Evolutionary conservation across 139 green algal species (phyloP).

Genomic region (Dunaliella primolecta): DNA sequence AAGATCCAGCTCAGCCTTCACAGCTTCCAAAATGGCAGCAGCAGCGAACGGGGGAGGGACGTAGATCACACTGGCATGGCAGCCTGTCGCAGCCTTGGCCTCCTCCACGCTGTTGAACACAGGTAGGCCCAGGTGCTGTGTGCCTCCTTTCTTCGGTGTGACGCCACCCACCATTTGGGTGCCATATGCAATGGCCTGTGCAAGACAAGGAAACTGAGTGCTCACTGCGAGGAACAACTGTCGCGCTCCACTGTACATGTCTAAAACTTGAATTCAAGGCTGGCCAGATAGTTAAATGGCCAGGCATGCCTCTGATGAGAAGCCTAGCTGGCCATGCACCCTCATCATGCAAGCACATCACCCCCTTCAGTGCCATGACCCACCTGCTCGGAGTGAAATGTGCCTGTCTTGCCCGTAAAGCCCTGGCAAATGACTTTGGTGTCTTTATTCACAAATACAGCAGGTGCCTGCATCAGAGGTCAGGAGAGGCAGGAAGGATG

Average conservation of each 20-base stretch:
- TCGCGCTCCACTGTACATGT: not conserved
- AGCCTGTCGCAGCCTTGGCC: conserved; percentile 78
- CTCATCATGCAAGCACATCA: not conserved
- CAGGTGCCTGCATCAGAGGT: conserved; percentile 38
- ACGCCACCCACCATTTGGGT: conserved; percentile 98
- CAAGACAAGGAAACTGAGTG: not conserved
- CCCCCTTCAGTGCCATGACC: not conserved
- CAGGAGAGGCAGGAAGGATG: not conserved
- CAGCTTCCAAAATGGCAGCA: conserved; percentile 89
- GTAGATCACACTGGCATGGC: conserved; percentile 90
- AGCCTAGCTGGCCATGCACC: not conserved
- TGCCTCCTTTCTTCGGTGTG: conserved; percentile 94
- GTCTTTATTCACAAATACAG: conserved; percentile 95
- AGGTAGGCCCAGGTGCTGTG: conserved; percentile 90
- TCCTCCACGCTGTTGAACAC: conserved; percentile 91
- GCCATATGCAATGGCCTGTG: conserved; percentile 94
- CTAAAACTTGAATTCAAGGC: not conserved
- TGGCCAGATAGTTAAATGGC: not conserved
- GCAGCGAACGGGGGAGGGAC: conserved; percentile 94
- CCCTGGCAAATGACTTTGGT: conserved; percentile 95
- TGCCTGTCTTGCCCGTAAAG: conserved; percentile 97
- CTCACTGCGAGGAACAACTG: not conserved
- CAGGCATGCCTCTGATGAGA: not conserved
- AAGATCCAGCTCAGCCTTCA: conserved; percentile 92
- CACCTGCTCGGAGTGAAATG: conserved; percentile 95